Base-by-base conservation (phyloP, 2,329 filamentous ascomycete species). In the Fusarium succisae region DNA sequence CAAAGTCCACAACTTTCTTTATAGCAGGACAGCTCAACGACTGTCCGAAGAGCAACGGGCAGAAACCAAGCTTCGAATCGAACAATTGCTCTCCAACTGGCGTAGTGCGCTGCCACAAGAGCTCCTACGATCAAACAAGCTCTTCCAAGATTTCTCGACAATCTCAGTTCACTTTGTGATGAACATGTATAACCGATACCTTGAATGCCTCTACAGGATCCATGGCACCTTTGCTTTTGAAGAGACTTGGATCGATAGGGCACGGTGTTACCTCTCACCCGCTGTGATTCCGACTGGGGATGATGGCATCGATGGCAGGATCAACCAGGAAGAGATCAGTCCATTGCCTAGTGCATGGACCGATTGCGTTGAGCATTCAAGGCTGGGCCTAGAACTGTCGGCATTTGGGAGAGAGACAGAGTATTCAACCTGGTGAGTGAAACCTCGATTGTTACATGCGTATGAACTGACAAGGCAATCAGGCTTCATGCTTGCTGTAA, bases 401-500 rank as follows among this genome's bases (percentile, higher is more conserved):
- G 30, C n/a, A 0, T 50, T 59, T 11, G 56, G 56, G 13, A 50
- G 32, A 20, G 56, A 51, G 15, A 50, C 32, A 11, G 43, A 59
- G 24, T 59, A 35, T 5, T 60, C 37, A 2, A 24, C n/a, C 4
- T 41, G 37, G 57, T 54, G 15, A 59, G 32, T 10, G 7, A 18
- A 1, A 17, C 10, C 3, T 15, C 18, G 1, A 17, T 6, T 17
- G 2, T 3, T 8, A 22, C 11, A 8, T 3, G 7, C 8, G 3
- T n/a, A 4, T 3, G 4, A 5, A 17, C 24, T 59, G 20, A 59
- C 18, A 12, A 30, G 1, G 3, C 12, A 4, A 13, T 2, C 12
- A 59, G 41, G 43, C 43, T 50, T 22, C 56, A 72, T 37, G 61
- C 56, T n/a, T 69, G 66, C 35, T 69, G 66, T 24, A 66, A 56